Evolutionary conservation across 768 basidiomycete genomes (phyloP), one percentile per base, ranked within the genome.

Genomic region (Rhodosporidiobolus sp.): DNA sequence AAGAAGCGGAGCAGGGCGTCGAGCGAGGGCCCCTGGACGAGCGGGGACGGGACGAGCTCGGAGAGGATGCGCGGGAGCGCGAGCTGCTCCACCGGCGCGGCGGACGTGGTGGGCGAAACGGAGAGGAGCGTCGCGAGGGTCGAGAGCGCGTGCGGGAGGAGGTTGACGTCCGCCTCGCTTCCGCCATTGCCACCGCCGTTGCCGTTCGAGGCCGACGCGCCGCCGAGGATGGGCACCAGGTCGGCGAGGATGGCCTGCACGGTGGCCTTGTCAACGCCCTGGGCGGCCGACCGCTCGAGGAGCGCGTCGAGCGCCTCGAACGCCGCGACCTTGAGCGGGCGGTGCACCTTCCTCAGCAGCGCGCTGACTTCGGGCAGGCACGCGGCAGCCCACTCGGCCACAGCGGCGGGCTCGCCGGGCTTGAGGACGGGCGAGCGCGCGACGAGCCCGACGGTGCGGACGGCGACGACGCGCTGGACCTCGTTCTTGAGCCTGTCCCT

Each of bases 1-100:
- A 91, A 93, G 85, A 98, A 98, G 24, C 83, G 84, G 58, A 92
- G 85, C 20, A 96, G 84, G 0, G 90, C 87, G 48, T 97, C 94
- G 11, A 95, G 86, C 7, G 91, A 87, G 3, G 86, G 83, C 17
- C 89, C 89, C 30, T 91, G 86, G 22, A 94, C 84, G 20, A 90
- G 84, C 0, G 94, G 89, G 0, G 94, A 92, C 78, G 89, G 86
- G 0, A 92, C 85, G 59, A 93, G 86, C 58, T 80, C 81, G 24
- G 35, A 30, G 60, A 79, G 67, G n/a, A 82, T 72, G 35, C 69
- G 59, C 4, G 82, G 81, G 24, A 83, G 76, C 28, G 82, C 64
- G 30, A 79, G 65, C 0, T 58, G 28, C n/a, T 79, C 77, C 58
- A 83, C 77, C 0, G 74, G 52, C 16, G 59, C 30, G 11, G 76